Evolutionary conservation across 257 asterid species (phyloP), one percentile per base, ranked within the genome.

Genomic region (Paraleonurus japonicus): DNA sequence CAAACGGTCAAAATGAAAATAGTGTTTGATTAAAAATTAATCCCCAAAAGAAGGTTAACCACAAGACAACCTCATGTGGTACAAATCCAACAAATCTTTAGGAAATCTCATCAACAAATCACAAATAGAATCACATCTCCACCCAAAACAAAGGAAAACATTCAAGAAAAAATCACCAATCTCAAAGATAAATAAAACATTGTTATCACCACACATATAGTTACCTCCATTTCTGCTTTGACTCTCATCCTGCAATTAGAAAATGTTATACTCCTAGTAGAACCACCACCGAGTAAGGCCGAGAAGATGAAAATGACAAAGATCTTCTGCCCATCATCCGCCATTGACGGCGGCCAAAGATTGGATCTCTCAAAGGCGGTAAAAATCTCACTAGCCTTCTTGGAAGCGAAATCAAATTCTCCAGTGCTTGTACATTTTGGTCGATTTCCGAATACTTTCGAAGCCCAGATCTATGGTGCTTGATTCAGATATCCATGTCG

Each of bases 241-340:
- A 65, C 17, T 41, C 12, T 75, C 85, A 75, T 77, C 74, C 70
- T 69, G 65, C 35, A 64, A 77, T 69, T 57, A 13, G 87, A 83
- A 35, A 80, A 83, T 5, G 80, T 79, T 16, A 83, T 78, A 24
- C 80, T 83, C 72, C 81, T 63, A 30, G 45, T 66, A 26, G 78
- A 65, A 60, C 57, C 83, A 4, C 61, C 57, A 22, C 45, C 27
- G 47, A 61, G 43, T 53, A 75, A 54, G 80, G 80, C 45, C 48
- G 82, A 43, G 74, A 33, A 24, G 88, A 81, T 4, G 86, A 79
- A 48, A 84, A 84, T 0, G 89, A 84, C 89, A n/a, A n/a, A n/a
- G n/a, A 84, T 81, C 47, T 75, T 80, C 70, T n/a, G 86, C 2
- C 81, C 80, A 9, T 77, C 89, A 17, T 81, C 86, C 67, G 43